These are phyloP conservation scores for Jackrogersella minutella DNA, from an alignment of 495 filamentous ascomycete species.

Conservation along the genomic window DNA sequence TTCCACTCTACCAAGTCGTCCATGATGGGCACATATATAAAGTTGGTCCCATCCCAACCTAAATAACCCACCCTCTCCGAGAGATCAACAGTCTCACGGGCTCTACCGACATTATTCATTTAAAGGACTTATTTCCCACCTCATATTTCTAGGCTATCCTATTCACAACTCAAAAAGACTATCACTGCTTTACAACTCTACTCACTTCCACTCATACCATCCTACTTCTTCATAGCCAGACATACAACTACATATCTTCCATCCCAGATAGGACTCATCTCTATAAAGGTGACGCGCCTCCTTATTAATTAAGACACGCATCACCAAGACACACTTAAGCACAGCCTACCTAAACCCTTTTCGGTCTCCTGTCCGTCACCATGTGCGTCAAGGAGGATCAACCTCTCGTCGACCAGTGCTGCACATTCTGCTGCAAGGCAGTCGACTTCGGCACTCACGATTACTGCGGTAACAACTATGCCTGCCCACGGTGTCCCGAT, in stretches of 20 bases:
- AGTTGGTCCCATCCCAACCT: constrained; percentile 38
- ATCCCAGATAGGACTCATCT: constrained; percentile 19
- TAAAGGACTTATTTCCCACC: constrained; percentile 31
- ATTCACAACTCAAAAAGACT: constrained; percentile 1
- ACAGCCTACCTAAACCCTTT: constrained; percentile 17
- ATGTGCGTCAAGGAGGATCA: constrained; percentile 58
- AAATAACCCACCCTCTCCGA: constrained; percentile 27
- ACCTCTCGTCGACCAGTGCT: constrained; percentile 59
- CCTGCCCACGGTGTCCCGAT: constrained; percentile 57
- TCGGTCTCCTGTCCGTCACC: constrained; percentile 35
- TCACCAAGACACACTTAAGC: not conserved
- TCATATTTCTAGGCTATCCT: constrained; percentile 21
- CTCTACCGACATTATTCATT: constrained; percentile 31
- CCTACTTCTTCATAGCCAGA: constrained; percentile 1
- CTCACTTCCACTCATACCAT: not conserved
- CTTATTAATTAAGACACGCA: constrained; percentile 10
- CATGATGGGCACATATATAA: constrained; percentile 39
- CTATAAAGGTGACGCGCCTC: constrained; percentile 22
- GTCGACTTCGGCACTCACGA: constrained; percentile 61
- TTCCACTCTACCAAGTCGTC: constrained; percentile 23
- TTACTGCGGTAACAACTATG: constrained; percentile 54
- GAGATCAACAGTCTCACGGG: constrained; percentile 29
- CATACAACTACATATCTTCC: constrained; percentile 12
- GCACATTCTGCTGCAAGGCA: constrained; percentile 62
- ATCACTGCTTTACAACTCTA: not conserved